A percentile compares a stretch with the other conserved stretches of the same genome.
phyloP scores from a whole-genome alignment of 2,329 filamentous ascomycete genomes.

The Fulvia fulva region DNA sequence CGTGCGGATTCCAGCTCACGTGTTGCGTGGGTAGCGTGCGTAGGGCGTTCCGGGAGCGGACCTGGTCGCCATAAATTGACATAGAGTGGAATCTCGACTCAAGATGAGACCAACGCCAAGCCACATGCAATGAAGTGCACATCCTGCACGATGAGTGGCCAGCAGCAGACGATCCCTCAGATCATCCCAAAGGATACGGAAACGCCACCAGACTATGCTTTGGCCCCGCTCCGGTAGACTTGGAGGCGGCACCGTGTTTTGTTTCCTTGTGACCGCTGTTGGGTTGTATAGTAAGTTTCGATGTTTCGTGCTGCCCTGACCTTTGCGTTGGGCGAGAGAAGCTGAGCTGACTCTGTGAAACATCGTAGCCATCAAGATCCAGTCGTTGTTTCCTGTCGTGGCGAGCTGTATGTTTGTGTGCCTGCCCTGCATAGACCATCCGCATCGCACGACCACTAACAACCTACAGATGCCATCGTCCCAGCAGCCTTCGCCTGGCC shows the following conservation, averaged over 20 bases:
- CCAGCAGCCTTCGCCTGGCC: background rate
- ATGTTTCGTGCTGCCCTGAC: background rate
- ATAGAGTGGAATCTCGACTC: no score
- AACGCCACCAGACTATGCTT: constrained; percentile 6
- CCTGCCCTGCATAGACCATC: background rate
- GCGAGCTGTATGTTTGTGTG: background rate
- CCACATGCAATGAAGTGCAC: background rate
- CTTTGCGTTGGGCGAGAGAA: background rate
- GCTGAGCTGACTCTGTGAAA: background rate
- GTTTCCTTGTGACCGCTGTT: constrained; percentile 11
- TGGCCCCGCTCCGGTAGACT: constrained; percentile 1
- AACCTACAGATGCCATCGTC: constrained; percentile 8
- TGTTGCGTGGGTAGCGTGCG: background rate
- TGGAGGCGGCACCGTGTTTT: constrained; percentile 5
- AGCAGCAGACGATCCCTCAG: background rate
- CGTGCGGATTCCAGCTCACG: background rate
- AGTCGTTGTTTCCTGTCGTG: constrained; percentile 3
- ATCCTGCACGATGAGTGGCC: background rate
- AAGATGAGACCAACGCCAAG: background rate
- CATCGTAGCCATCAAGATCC: background rate
- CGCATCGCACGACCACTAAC: background rate
- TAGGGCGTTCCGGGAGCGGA: background rate
- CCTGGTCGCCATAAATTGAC: background rate
- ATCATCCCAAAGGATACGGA: background rate
- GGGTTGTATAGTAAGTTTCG: constrained; percentile 15